Evolutionary conservation across 2,329 filamentous ascomycete genomes (phyloP).

Genomic region (Curvularia verruculosa): DNA sequence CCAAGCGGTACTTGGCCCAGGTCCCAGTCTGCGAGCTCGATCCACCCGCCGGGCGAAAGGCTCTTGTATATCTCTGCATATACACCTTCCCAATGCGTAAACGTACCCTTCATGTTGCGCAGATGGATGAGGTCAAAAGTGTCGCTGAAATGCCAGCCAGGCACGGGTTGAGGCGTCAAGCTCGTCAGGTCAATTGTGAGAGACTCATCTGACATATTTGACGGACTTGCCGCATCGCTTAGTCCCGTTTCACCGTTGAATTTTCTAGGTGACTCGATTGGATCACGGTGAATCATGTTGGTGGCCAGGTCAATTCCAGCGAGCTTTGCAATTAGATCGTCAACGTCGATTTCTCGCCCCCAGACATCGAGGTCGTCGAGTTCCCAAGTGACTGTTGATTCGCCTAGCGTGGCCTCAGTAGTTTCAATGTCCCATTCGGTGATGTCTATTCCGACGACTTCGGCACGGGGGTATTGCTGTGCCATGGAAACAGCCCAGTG

Average conservation of each 20-base stretch:
- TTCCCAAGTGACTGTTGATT: slow-evolving; percentile 43
- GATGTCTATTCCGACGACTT: slow-evolving; percentile 58
- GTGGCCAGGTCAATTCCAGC: slow-evolving; percentile 34
- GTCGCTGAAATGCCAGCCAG: slow-evolving; percentile 56
- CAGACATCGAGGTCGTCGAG: slow-evolving; percentile 48
- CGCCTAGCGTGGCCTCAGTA: slow-evolving; percentile 47
- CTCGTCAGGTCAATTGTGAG: slow-evolving; percentile 31
- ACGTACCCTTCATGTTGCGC: slow-evolving; percentile 56
- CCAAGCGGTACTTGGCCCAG: slow-evolving; percentile 29
- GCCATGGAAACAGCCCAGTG: slow-evolving; percentile 59
- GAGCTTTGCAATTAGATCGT: slow-evolving; percentile 32
- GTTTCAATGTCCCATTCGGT: slow-evolving; percentile 59
- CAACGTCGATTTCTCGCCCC: slow-evolving; percentile 35
- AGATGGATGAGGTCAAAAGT: slow-evolving; percentile 59
- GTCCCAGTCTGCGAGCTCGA: slow-evolving; percentile 55
- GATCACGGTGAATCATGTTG: slow-evolving; percentile 29
- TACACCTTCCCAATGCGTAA: slow-evolving; percentile 54
- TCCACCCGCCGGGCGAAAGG: slow-evolving; percentile 54
- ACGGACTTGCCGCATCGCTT: slow-evolving; percentile 6
- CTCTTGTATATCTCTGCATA: slow-evolving; percentile 55
- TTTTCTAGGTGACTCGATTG: slow-evolving; percentile 23
- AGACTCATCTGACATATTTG: slow-evolving; percentile 27
- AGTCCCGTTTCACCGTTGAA: slow-evolving; percentile 5
- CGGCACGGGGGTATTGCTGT: slow-evolving; percentile 51
- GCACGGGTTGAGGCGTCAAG: slow-evolving; percentile 30